Conservation (phyloP, 2,329 filamentous ascomycete species). For the Monosporascus cannonballus region DNA sequence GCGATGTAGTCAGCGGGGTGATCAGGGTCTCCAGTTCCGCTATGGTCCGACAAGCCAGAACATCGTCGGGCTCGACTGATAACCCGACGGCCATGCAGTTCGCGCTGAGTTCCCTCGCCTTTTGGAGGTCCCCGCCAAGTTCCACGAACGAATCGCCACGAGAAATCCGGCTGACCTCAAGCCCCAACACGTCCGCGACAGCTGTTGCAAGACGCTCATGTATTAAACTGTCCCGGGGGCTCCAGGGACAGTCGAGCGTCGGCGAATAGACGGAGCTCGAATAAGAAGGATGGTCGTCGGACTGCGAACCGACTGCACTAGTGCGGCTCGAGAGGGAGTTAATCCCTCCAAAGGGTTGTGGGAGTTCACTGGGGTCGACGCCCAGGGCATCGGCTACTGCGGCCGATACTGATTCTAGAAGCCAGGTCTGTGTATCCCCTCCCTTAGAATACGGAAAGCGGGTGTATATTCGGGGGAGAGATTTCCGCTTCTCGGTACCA, state of each 20-base stretch:
- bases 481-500: slow-evolving; percentile 7
- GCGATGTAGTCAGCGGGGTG: slow-evolving; percentile 21
- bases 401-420: slow-evolving; percentile 17
- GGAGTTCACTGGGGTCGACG: slow-evolving; percentile 20
- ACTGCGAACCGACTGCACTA: background rate
- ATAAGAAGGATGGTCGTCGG: background rate
- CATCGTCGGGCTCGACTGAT: slow-evolving; percentile 31
- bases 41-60: slow-evolving; percentile 36
- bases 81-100: slow-evolving; percentile 32
- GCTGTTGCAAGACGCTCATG: slow-evolving; percentile 28
- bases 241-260: slow-evolving; percentile 10
- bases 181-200: slow-evolving; percentile 31
- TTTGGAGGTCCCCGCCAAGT: slow-evolving; percentile 33
- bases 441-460: slow-evolving; percentile 7
- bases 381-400: slow-evolving; percentile 23
- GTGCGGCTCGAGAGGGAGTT: background rate
- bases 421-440: slow-evolving; percentile 9
- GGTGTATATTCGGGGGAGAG: slow-evolving; percentile 14
- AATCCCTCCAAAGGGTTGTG: slow-evolving; percentile 12
- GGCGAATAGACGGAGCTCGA: slow-evolving; percentile 18
- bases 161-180: slow-evolving; percentile 25
- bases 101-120: slow-evolving; percentile 27
- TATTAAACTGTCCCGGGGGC: slow-evolving; percentile 8
- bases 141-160: slow-evolving; percentile 38
- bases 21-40: slow-evolving; percentile 39